Conservation (phyloP, 176 grass and related monocot genomes). For the Oryza coarctata region DNA sequence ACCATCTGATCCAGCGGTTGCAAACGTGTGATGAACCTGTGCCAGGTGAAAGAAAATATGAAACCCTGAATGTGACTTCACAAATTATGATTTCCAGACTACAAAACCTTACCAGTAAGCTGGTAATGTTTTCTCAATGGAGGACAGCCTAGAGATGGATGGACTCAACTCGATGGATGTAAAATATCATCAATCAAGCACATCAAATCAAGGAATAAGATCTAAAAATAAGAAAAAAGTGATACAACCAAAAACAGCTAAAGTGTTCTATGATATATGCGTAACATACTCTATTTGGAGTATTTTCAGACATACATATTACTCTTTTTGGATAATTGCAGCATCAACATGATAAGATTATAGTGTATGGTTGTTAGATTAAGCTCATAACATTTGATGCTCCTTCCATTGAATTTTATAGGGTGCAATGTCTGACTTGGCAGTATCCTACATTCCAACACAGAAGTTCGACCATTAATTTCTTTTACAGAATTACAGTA, state of each 20-base stretch:
- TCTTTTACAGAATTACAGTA: not conserved
- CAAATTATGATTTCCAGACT: conserved; percentile 3
- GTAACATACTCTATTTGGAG: not conserved
- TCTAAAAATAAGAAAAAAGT: not conserved
- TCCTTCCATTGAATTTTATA: not conserved
- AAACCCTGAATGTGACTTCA: conserved; percentile 23
- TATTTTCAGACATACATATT: not conserved
- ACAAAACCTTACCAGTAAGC: not conserved
- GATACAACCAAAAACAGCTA: not conserved
- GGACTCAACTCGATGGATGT: conserved; percentile 8
- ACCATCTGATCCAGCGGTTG: conserved; percentile 83
- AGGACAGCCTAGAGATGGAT: conserved; percentile 3
- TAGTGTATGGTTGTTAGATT: not conserved
- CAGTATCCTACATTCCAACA: not conserved
- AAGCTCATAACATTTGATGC: not conserved
- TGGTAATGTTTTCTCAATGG: conserved; percentile 5
- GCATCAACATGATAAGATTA: not conserved
- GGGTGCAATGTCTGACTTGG: not conserved
- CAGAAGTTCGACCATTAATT: not conserved
- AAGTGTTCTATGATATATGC: not conserved
- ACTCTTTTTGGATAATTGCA: conserved; percentile 8
- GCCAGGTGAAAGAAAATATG: conserved; percentile 18
- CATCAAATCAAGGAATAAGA: conserved; percentile 2
- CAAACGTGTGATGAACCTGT: conserved; percentile 87
- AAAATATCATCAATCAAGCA: conserved; percentile 20